Evolutionary conservation across 78 protist genomes (phyloP).

Genomic region (Capsaspora owczarzaki): DNA sequence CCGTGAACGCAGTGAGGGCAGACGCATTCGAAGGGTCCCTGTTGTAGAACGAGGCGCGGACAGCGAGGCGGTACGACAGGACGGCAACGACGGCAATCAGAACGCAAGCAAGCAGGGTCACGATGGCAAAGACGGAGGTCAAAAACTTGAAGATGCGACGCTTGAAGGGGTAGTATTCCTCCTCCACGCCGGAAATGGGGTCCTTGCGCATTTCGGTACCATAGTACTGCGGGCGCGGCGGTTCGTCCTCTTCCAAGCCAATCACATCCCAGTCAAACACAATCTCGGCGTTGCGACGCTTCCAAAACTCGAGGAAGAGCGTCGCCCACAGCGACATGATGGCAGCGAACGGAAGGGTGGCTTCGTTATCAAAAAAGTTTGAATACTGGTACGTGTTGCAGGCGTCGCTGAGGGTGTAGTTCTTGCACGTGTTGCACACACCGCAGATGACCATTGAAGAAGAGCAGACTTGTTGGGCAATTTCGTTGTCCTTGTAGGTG

Average conservation of each 20-base stretch:
- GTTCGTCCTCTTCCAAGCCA: not conserved
- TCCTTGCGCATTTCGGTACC: not conserved
- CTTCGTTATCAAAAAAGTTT: not conserved
- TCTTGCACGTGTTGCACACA: not conserved
- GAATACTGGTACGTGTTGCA: not conserved
- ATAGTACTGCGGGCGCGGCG: not conserved
- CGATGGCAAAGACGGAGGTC: not conserved
- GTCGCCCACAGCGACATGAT: slow-evolving; percentile 13
- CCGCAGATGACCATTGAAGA: not conserved
- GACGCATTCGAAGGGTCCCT: not conserved
- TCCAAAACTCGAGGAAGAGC: slow-evolving; percentile 37
- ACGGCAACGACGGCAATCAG: not conserved
- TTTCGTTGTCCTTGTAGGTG: not conserved
- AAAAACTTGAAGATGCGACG: not conserved
- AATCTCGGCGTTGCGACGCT: not conserved
- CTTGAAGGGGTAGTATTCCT: not conserved
- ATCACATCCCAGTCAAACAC: slow-evolving; percentile 5
- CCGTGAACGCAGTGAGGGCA: not conserved
- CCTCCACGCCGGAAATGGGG: not conserved
- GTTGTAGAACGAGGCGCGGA: not conserved
- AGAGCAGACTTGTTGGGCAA: no score
- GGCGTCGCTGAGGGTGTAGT: not conserved
- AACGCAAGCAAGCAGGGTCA: not conserved
- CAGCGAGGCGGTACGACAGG: not conserved
- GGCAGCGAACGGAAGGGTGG: not conserved